Evolutionary conservation across 176 grass and related monocot species (phyloP).

Genomic region (Oryza brachyantha): DNA sequence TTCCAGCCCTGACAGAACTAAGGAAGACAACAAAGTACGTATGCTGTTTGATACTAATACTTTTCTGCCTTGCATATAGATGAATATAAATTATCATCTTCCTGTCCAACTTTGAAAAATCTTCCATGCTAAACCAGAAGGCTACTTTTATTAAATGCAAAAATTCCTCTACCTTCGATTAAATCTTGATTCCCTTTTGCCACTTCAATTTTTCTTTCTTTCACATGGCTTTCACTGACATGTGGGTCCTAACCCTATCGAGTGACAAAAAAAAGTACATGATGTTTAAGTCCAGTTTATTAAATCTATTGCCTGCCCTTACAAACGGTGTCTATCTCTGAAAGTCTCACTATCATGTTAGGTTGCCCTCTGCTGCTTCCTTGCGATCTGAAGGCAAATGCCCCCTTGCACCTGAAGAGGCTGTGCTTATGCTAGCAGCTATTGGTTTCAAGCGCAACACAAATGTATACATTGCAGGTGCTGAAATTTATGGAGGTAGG

Average conservation of each 20-base stretch:
- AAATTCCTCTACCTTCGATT: background rate
- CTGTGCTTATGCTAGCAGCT: constrained; percentile 94
- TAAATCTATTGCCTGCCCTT: constrained; percentile 11
- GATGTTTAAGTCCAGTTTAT: background rate
- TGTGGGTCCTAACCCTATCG: background rate
- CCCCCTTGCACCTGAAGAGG: constrained; percentile 92
- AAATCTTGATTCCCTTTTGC: background rate
- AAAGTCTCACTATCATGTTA: constrained; percentile 34
- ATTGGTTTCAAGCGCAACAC: constrained; percentile 90
- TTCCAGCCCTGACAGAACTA: constrained; percentile 78
- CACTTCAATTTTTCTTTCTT: background rate
- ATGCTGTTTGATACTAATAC: background rate
- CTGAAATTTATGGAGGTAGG: constrained; percentile 91
- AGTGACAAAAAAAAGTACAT: background rate
- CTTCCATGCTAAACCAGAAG: constrained; percentile 6
- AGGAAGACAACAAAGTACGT: constrained; percentile 88
- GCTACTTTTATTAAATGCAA: background rate
- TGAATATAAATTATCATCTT: background rate
- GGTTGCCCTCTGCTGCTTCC: constrained; percentile 77
- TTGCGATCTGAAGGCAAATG: constrained; percentile 92
- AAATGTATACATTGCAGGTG: constrained; percentile 82
- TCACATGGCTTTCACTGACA: background rate
- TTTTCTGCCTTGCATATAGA: background rate
- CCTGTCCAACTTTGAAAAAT: background rate
- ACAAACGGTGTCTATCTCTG: background rate